These are phyloP conservation scores for Scytalidium sp. DNA, from an alignment of 2,329 filamentous ascomycete genomes.

Conservation along the genomic window DNA sequence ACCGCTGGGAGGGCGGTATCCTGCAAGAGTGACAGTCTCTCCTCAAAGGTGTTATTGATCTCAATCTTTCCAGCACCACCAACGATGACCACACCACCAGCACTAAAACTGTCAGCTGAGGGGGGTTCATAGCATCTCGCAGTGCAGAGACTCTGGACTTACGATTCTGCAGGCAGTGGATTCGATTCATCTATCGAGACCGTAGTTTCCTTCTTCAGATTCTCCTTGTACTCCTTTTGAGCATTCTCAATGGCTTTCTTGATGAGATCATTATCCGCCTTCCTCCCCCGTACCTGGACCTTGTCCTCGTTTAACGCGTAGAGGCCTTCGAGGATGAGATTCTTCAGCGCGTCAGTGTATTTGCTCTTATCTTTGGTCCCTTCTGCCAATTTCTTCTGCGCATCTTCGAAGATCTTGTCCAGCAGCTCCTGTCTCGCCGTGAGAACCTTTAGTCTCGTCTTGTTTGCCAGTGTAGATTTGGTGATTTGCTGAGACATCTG, in stretches of 20 bases:
- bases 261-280: slow-evolving; percentile 73
- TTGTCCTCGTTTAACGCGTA: slow-evolving; percentile 84
- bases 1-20: slow-evolving; percentile 81
- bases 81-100: slow-evolving; percentile 78
- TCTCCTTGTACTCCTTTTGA: slow-evolving; percentile 79
- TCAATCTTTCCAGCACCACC: slow-evolving; percentile 91
- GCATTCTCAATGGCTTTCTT: slow-evolving; percentile 78
- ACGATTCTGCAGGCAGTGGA: slow-evolving; percentile 79
- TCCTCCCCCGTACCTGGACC: slow-evolving; percentile 70
- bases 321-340: slow-evolving; percentile 82
- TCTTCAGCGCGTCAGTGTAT: slow-evolving; percentile 75
- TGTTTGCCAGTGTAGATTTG: slow-evolving; percentile 92
- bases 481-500: slow-evolving; percentile 99
- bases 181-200: slow-evolving; percentile 76
- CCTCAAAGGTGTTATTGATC: slow-evolving; percentile 97
- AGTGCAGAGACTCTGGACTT: slow-evolving; percentile 39
- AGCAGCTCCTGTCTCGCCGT: slow-evolving; percentile 85
- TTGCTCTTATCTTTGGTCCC: slow-evolving; percentile 66
- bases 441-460: slow-evolving; percentile 87
- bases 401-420: slow-evolving; percentile 82
- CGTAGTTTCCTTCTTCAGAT: slow-evolving; percentile 65
- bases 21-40: slow-evolving; percentile 81
- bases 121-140: not conserved
- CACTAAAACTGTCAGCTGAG: slow-evolving; percentile 49
- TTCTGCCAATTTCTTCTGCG: slow-evolving; percentile 67